Percentiles rank a stretch among this genome's conserved stretches.
These are phyloP conservation scores for Trichosporon sp. DNA, from an alignment of 1,284 basidiomycete species.

Conservation along the genomic window DNA sequence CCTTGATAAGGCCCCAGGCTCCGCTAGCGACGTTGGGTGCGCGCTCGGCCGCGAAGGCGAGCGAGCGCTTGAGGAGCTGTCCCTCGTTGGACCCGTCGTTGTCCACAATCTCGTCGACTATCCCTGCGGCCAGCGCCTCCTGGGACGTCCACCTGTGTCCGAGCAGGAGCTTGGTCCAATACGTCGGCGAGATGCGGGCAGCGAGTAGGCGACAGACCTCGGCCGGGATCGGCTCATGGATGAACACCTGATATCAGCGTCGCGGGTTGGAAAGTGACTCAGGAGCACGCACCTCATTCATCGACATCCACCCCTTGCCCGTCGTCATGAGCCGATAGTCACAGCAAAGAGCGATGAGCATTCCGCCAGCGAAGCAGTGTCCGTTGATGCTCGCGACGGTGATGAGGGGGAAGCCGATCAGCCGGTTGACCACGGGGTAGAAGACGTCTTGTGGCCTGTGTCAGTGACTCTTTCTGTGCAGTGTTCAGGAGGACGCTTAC, in stretches of 20 bases:
- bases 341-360: slow-evolving; percentile 71
- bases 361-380: slow-evolving; percentile 76
- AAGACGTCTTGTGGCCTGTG: slow-evolving; percentile 32
- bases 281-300: slow-evolving; percentile 72
- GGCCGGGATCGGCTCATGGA: slow-evolving; percentile 54
- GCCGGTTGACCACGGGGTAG: slow-evolving; percentile 33
- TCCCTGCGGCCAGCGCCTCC: slow-evolving; percentile 62
- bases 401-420: slow-evolving; percentile 49
- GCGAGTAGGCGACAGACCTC: slow-evolving; percentile 47
- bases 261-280: neutral
- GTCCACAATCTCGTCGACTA: slow-evolving; percentile 67
- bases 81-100: slow-evolving; percentile 47
- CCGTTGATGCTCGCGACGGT: slow-evolving; percentile 85
- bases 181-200: neutral
- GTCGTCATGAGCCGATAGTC: slow-evolving; percentile 88
- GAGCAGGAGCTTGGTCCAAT: slow-evolving; percentile 57
- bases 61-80: slow-evolving; percentile 54
- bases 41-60: slow-evolving; percentile 45
- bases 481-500: slow-evolving; percentile 51
- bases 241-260: slow-evolving; percentile 52
- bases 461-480: neutral
- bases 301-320: slow-evolving; percentile 74
- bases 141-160: slow-evolving; percentile 72
- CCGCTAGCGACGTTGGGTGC: slow-evolving; percentile 49
- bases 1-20: slow-evolving; percentile 54